phyloP scores from a whole-genome alignment of 306 rosid genomes.

The Vicia villosa region DNA sequence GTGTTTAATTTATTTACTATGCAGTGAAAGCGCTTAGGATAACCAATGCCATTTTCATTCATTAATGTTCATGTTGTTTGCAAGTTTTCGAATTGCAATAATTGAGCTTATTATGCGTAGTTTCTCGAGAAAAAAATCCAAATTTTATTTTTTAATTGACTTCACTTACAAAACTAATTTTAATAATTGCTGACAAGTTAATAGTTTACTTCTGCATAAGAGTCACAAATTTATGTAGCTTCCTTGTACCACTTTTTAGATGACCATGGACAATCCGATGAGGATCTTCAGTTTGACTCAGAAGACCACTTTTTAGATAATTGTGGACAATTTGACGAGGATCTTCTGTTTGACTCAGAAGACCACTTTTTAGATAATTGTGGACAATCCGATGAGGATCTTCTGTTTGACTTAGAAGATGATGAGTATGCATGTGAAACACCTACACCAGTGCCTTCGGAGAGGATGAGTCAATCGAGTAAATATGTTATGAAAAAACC shows the following conservation, averaged over 20 bases:
- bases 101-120: conserved; percentile 1
- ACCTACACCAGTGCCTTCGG: conserved; percentile 18
- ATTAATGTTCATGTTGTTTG: conserved; percentile 17
- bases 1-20: conserved; percentile 4
- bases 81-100: conserved; percentile 45
- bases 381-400: conserved; percentile 38
- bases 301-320: too few species aligned
- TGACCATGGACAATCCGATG: conserved; percentile 43
- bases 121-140: neutral
- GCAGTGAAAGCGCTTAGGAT: neutral
- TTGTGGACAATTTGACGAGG: too few species aligned
- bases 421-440: conserved; percentile 40
- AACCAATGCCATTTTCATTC: conserved; percentile 12
- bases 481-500: conserved; percentile 41
- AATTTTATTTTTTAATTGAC: too few species aligned
- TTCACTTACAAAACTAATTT: too few species aligned
- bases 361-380: too few species aligned
- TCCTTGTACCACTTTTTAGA: conserved; percentile 51
- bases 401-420: conserved; percentile 42
- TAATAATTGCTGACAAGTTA: too few species aligned
- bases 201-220: too few species aligned
- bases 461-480: conserved; percentile 39
- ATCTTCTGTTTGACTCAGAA: conserved; percentile 34
- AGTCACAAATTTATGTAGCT: too few species aligned
- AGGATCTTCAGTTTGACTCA: conserved; percentile 42